These are phyloP conservation scores for Naegleria fowleri DNA, from an alignment of 208 protist species.

Conservation along the genomic window DNA sequence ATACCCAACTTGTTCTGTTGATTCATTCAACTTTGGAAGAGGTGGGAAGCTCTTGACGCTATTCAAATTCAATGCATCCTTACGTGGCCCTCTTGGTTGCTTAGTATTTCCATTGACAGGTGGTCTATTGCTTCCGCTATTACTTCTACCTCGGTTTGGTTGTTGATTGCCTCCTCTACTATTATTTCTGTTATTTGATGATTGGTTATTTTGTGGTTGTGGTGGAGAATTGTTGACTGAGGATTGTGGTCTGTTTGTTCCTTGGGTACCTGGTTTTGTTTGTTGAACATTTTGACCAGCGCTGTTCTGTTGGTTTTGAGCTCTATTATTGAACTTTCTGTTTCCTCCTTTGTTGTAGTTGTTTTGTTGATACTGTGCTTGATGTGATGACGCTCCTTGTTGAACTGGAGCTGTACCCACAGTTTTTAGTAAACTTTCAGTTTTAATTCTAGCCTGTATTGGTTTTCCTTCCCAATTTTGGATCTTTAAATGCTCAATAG, in stretches of 20 bases:
- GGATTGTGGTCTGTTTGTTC: neutral
- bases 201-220: neutral
- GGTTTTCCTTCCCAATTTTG: neutral
- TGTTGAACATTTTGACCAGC: neutral
- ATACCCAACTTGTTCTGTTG: neutral
- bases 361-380: neutral
- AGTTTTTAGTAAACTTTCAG: conserved; percentile 9
- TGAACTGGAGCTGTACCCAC: neutral
- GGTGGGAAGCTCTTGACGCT: conserved; percentile 13
- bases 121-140: neutral
- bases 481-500: neutral
- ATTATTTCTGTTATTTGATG: neutral
- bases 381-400: neutral
- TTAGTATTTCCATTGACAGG: neutral
- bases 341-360: neutral
- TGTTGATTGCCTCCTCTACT: neutral
- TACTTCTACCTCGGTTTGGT: neutral
- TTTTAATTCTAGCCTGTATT: conserved; percentile 12
- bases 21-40: neutral
- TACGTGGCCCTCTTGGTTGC: neutral
- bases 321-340: neutral
- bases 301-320: neutral
- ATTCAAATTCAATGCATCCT: neutral
- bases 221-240: neutral
- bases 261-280: neutral